Evolutionary conservation across 306 rosid genomes (phyloP).

Genomic region (Trifolium repens): DNA sequence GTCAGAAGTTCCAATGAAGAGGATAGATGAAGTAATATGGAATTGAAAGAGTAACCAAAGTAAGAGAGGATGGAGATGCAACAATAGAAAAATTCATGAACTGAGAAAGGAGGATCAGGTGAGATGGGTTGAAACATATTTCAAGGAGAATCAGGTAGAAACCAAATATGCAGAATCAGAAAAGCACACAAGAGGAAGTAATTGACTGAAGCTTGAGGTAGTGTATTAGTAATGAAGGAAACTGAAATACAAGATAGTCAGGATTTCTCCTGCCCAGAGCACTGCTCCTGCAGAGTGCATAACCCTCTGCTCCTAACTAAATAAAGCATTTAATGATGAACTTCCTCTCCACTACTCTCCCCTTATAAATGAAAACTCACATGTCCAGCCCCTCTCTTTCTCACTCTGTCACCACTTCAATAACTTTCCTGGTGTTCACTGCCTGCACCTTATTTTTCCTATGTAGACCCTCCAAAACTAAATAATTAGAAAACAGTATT

Average conservation of each 20-base stretch:
- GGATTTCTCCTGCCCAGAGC: neutral
- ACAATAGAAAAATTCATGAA: neutral
- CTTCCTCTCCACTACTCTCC: neutral
- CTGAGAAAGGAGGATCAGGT: neutral
- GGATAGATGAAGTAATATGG: neutral
- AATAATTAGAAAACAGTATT: slow-evolving; percentile 7
- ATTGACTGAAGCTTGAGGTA: neutral
- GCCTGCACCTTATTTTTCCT: neutral
- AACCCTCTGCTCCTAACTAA: neutral
- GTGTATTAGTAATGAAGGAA: neutral
- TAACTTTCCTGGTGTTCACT: neutral
- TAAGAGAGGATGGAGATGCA: neutral
- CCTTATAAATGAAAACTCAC: neutral
- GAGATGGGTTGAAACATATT: neutral
- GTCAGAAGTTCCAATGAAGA: neutral
- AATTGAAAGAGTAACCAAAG: neutral
- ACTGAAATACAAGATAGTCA: neutral
- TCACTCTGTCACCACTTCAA: neutral
- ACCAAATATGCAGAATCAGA: neutral
- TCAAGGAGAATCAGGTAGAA: neutral
- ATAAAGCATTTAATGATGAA: neutral
- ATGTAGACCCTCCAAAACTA: neutral
- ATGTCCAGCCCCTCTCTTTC: neutral
- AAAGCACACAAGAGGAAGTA: neutral
- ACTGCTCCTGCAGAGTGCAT: neutral